A percentile compares a stretch with the other conserved stretches of the same genome.
Conservation (phyloP, 768 basidiomycete genomes). For the Rhizopogon vesiculosus region DNA sequence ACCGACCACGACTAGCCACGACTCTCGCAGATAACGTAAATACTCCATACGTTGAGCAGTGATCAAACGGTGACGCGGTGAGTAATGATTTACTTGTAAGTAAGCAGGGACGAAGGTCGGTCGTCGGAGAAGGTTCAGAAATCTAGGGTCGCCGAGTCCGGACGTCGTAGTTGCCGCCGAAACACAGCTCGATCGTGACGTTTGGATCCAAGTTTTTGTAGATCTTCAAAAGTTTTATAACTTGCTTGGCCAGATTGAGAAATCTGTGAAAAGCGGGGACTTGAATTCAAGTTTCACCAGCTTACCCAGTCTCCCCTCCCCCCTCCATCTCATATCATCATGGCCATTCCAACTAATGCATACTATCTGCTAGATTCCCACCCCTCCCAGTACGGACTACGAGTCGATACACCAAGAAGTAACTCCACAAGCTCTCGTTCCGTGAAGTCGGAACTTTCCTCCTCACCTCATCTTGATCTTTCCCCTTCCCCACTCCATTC, state of each 20-base stretch:
- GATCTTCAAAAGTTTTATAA: neutral
- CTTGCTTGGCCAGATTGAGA: neutral
- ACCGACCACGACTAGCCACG: neutral
- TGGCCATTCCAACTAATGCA: neutral
- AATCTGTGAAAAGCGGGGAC: neutral
- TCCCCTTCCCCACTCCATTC: conserved; percentile 14
- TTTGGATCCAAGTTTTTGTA: neutral
- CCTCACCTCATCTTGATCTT: conserved; percentile 17
- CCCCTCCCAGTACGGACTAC: conserved; percentile 2
- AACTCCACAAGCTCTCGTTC: conserved; percentile 11
- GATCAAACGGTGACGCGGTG: neutral
- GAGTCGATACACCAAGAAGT: neutral
- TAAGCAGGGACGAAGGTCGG: neutral
- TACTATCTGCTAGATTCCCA: conserved; percentile 2
- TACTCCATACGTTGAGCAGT: neutral
- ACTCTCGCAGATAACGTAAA: conserved; percentile 1
- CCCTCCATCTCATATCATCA: neutral
- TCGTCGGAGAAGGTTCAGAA: neutral
- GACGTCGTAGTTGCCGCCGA: neutral
- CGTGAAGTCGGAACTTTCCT: conserved; percentile 25
- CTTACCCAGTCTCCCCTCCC: neutral
- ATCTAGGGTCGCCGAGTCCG: neutral
- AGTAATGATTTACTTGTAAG: neutral
- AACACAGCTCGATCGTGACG: neutral
- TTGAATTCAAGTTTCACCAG: neutral